Percentiles rank a stretch among this genome's conserved stretches.
Evolutionary conservation across 176 grass and related monocot genomes (phyloP).

Genomic region (Triticum turgidum): DNA sequence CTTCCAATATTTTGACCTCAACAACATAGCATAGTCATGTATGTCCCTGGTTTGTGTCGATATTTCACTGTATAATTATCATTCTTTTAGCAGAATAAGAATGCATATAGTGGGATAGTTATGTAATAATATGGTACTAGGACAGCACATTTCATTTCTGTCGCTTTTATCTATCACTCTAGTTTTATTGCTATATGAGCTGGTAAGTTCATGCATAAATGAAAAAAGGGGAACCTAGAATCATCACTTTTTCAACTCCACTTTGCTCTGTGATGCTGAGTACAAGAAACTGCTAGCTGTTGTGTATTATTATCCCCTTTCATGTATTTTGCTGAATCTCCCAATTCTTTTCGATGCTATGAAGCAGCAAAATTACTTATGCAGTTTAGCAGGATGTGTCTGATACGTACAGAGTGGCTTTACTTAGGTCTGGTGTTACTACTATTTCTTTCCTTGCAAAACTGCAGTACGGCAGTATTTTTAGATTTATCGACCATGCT

Average conservation of each 20-base stretch:
- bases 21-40: neutral
- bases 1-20: conserved; percentile 18
- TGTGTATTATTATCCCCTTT: neutral
- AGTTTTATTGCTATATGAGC: conserved; percentile 1
- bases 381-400: neutral
- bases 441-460: neutral
- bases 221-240: neutral
- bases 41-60: conserved; percentile 8
- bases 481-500: neutral
- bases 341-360: too few species aligned
- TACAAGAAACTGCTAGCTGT: neutral
- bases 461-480: neutral
- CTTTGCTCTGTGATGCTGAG: conserved; percentile 1
- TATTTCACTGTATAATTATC: neutral
- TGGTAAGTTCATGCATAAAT: conserved; percentile 24
- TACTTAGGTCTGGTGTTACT: neutral
- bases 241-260: neutral
- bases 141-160: neutral
- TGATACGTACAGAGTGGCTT: neutral
- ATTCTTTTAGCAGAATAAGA: conserved; percentile 17
- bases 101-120: neutral
- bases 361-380: too few species aligned
- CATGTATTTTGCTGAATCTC: too few species aligned
- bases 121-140: conserved; percentile 6
- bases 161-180: neutral